A percentile compares a stretch with the other conserved stretches of the same genome.
Evolutionary conservation across 1,284 basidiomycete genomes (phyloP).

Genomic region (Butyriboletus appendiculatus): DNA sequence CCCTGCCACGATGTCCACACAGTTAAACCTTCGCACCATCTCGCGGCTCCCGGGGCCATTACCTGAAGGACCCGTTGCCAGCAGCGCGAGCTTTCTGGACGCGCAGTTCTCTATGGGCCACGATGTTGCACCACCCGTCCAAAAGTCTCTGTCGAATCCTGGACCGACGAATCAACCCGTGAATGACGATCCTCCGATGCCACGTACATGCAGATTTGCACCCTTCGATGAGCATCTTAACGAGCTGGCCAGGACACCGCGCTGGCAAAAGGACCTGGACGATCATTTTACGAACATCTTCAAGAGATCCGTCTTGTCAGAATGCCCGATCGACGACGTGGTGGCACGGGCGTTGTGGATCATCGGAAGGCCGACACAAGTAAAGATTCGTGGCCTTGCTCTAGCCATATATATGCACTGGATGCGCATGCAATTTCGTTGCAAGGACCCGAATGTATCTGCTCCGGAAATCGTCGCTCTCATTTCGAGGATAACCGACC

Average conservation of each 20-base stretch:
- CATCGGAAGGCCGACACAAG: constrained; percentile 10
- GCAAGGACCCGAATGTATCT: constrained; percentile 5
- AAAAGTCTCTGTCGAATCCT: not conserved
- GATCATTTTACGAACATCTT: constrained; percentile 15
- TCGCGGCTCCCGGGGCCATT: not conserved
- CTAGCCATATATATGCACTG: constrained; percentile 12
- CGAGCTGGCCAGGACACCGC: not conserved
- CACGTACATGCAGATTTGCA: not conserved
- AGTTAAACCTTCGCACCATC: not conserved
- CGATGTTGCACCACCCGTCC: not conserved
- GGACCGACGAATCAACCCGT: not conserved
- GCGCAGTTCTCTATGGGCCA: not conserved
- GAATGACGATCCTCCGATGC: not conserved
- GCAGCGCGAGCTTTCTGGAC: not conserved
- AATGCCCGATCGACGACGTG: constrained; percentile 8
- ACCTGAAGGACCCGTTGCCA: not conserved
- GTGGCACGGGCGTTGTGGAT: constrained; percentile 11
- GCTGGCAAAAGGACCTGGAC: constrained; percentile 18
- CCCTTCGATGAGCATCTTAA: constrained; percentile 10
- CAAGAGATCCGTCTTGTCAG: constrained; percentile 5
- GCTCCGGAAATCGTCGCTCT: constrained; percentile 9
- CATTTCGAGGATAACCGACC: constrained; percentile 5
- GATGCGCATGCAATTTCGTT: constrained; percentile 13
- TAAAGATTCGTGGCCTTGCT: constrained; percentile 14
- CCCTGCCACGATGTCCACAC: constrained; percentile 7